Base-by-base conservation (phyloP, 176 grass and related monocot species). In the Aegilops sharonensis region DNA sequence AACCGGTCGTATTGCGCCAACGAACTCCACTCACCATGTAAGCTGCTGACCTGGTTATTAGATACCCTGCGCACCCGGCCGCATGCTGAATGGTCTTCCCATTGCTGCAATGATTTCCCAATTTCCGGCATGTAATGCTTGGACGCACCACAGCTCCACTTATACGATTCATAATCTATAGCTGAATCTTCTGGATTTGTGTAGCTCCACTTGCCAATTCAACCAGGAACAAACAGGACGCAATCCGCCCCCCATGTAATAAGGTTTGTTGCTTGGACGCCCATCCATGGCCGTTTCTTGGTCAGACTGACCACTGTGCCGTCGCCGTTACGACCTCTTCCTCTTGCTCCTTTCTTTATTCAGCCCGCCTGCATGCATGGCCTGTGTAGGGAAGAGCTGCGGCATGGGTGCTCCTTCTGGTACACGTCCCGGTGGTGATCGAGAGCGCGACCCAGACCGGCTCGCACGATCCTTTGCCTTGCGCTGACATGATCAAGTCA, bases 121-220 rank as follows among this genome's bases (percentile, higher is more conserved):
- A 42, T 73, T 74, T 64, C 15, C 68, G 29, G 74, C n/a, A 57
- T 14, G 56, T 57, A 68, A 11, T 68, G 74, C 62, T 76, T 78
- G 78, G 40, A 30, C 65, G 70, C 85, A 81, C 77, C 47, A 85
- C 37, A 27, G 48, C 18, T 81, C 85, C 77, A 87, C 67, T 72
- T 34, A 24, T 34, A 24, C 25, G 11, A 48, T 4, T 20, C 59
- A 25, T 68, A 56, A 11, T 23, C 20, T 18, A 56, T 29, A 73
- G 8, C 11, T 13, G 18, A 30, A 42, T 79, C 47, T 60, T 79
- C 52, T 61, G 42, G 10, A 45, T 11, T 11, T 14, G 37, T 72
- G 3, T 21, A 3, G 2, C 36, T 72, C 18, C 11, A 10, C 32
- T 35, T 18, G 66, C 15, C 45, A 13, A 52, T 57, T 77, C 60